phyloP scores from a whole-genome alignment of 495 filamentous ascomycete genomes.

The Echria macrotheca region DNA sequence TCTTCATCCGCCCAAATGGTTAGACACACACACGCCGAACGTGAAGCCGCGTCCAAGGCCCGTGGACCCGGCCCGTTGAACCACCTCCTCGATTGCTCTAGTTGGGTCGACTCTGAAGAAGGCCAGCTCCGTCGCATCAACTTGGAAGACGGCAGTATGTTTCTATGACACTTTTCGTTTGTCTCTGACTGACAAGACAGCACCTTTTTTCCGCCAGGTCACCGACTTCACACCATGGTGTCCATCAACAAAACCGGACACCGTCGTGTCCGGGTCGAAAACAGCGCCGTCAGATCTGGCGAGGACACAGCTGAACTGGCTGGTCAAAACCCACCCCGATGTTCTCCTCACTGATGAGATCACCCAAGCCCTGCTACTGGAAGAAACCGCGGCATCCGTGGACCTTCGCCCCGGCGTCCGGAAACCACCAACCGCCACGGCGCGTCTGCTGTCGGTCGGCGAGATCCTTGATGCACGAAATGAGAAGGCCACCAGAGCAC shows the following conservation, averaged over 20 bases:
- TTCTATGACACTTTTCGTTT: no score
- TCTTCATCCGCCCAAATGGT: no score
- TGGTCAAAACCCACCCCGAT: constrained; percentile 33
- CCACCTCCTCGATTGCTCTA: no score
- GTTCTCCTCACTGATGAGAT: constrained; percentile 29
- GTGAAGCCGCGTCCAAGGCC: no score
- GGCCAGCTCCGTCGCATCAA: no score
- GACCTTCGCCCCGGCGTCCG: neutral
- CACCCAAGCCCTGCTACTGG: constrained; percentile 23
- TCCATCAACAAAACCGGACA: constrained; percentile 11
- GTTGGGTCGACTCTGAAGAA: no score
- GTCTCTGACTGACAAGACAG: constrained; percentile 31
- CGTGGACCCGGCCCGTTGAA: no score
- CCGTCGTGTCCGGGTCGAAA: neutral
- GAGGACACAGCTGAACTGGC: constrained; percentile 30
- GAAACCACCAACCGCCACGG: constrained; percentile 9
- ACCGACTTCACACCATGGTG: constrained; percentile 34
- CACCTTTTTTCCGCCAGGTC: constrained; percentile 37
- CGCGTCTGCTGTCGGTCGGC: constrained; percentile 34
- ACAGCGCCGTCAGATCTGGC: neutral
- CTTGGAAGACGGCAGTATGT: no score
- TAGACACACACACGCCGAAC: no score
- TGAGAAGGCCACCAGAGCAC: constrained; percentile 11
- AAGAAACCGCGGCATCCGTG: constrained; percentile 17
- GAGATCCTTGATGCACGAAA: constrained; percentile 32